phyloP scores from a whole-genome alignment of 1,139 yeast species.

The Zygosaccharomyces sapae region DNA sequence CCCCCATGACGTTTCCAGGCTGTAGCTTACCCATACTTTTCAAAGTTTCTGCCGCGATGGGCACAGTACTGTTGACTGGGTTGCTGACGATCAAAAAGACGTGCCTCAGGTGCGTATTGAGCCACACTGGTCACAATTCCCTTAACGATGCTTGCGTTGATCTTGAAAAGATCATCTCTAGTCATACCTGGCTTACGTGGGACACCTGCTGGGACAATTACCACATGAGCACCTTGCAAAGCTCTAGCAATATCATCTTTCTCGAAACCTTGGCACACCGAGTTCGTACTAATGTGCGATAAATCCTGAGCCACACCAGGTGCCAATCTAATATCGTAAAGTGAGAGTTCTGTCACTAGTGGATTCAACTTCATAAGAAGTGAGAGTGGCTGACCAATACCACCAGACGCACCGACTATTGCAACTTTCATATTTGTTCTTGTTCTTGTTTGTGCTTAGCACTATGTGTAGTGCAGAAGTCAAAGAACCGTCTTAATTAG shows the following conservation, averaged over 20 bases:
- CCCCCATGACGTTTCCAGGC: conserved; percentile 64
- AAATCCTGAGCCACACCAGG: conserved; percentile 72
- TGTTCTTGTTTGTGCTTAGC: neutral
- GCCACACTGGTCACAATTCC: conserved; percentile 57
- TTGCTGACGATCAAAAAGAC: conserved; percentile 65
- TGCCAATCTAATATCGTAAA: conserved; percentile 65
- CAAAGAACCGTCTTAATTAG: conserved; percentile 1
- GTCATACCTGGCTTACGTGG: conserved; percentile 82
- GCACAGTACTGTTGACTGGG: conserved; percentile 73
- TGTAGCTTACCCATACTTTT: conserved; percentile 48
- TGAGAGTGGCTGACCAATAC: conserved; percentile 75
- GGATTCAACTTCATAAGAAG: conserved; percentile 57
- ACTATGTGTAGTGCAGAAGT: conserved; percentile 4
- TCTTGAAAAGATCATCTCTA: conserved; percentile 68
- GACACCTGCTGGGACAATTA: conserved; percentile 76
- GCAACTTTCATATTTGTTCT: conserved; percentile 57
- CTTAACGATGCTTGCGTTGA: conserved; percentile 65
- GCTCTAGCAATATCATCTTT: conserved; percentile 48
- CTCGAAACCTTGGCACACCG: conserved; percentile 42
- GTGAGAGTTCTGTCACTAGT: conserved; percentile 50
- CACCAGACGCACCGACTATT: conserved; percentile 77
- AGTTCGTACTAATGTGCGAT: conserved; percentile 59
- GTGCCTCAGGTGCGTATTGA: conserved; percentile 56
- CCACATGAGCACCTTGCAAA: conserved; percentile 53
- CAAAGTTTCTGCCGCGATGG: conserved; percentile 69